Evolutionary conservation across 495 filamentous ascomycete species (phyloP).

Genomic region (Xylaria palmicola): DNA sequence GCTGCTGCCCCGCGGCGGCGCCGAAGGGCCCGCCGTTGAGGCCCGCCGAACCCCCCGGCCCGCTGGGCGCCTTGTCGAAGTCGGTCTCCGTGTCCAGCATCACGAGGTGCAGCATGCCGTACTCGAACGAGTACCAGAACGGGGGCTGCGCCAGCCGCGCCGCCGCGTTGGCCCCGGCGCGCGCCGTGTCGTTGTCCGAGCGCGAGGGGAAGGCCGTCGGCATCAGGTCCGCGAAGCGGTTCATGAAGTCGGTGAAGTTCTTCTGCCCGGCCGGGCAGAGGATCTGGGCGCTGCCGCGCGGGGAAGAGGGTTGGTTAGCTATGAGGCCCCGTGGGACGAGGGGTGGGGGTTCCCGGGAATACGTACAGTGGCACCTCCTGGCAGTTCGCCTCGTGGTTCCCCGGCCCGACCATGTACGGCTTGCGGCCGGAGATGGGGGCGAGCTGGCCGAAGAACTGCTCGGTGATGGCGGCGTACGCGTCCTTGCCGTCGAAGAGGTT

Average conservation of each 20-base stretch:
- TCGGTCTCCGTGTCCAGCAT: slow-evolving; percentile 61
- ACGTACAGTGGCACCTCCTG: slow-evolving; percentile 36
- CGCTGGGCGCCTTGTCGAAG: slow-evolving; percentile 46
- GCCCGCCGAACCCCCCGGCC: slow-evolving; percentile 41
- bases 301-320: background rate
- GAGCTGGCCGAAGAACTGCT: slow-evolving; percentile 45
- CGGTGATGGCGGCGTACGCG: slow-evolving; percentile 45
- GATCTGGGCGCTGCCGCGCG: slow-evolving; percentile 25
- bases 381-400: slow-evolving; percentile 47
- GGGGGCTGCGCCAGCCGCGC: slow-evolving; percentile 52
- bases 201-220: slow-evolving; percentile 47
- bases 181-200: slow-evolving; percentile 43
- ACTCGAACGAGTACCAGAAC: slow-evolving; percentile 66
- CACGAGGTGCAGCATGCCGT: slow-evolving; percentile 57
- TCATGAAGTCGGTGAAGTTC: slow-evolving; percentile 61
- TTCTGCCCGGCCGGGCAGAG: slow-evolving; percentile 57
- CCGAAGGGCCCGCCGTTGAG: slow-evolving; percentile 56
- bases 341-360: background rate
- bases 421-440: slow-evolving; percentile 44
- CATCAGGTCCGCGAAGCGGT: slow-evolving; percentile 55
- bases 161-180: slow-evolving; percentile 48
- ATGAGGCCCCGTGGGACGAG: background rate
- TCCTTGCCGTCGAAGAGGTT: slow-evolving; percentile 43
- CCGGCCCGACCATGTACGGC: slow-evolving; percentile 45
- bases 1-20: slow-evolving; percentile 33